These are phyloP conservation scores for Poa pratensis DNA, from an alignment of 176 grass and related monocot genomes.

Conservation along the genomic window DNA sequence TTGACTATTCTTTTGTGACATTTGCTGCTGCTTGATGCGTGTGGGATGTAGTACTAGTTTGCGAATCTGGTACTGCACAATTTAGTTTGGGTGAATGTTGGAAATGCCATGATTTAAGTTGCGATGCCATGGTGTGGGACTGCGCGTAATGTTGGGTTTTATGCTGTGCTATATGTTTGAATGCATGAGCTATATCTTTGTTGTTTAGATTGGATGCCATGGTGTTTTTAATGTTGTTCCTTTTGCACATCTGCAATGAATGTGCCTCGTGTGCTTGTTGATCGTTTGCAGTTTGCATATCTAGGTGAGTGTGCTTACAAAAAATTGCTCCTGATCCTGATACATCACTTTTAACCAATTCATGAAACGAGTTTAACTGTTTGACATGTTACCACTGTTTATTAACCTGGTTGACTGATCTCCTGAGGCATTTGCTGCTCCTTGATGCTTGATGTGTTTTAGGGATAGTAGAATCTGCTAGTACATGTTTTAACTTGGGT, in stretches of 20 bases:
- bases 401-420: background rate
- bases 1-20: background rate
- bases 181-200: too few species aligned
- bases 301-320: background rate
- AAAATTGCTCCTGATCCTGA: constrained; percentile 8
- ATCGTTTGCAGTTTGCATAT: background rate
- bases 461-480: background rate
- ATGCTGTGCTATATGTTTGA: too few species aligned
- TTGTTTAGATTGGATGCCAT: background rate
- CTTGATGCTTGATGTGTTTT: background rate
- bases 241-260: background rate
- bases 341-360: background rate
- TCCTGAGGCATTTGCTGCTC: background rate
- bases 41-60: background rate
- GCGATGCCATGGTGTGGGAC: background rate
- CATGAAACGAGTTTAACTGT: background rate
- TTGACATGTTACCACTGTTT: background rate
- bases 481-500: background rate
- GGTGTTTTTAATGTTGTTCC: background rate
- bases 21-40: constrained; percentile 9
- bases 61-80: background rate
- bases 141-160: too few species aligned
- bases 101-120: too few species aligned
- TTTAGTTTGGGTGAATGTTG: background rate
- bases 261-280: too few species aligned